Evolutionary conservation across 2,329 filamentous ascomycete species (phyloP).

Genomic region (Parastagonospora avenae): DNA sequence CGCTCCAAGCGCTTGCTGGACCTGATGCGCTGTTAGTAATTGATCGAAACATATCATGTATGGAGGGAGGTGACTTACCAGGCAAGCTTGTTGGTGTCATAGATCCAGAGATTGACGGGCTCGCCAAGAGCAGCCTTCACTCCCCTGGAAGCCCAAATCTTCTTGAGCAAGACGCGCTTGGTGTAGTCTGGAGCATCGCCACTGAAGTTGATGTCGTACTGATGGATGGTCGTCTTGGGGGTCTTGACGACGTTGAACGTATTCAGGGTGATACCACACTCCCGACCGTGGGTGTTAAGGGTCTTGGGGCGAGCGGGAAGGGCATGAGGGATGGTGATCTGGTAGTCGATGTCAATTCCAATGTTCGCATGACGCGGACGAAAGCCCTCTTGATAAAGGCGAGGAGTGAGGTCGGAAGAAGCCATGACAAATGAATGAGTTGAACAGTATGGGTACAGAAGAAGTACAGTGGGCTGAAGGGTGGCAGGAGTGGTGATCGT

Average conservation of each 20-base stretch:
- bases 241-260: slow-evolving; percentile 71
- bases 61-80: slow-evolving; percentile 62
- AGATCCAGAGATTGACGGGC: slow-evolving; percentile 65
- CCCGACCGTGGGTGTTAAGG: slow-evolving; percentile 47
- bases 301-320: slow-evolving; percentile 44
- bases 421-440: slow-evolving; percentile 13
- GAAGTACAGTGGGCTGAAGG: background rate
- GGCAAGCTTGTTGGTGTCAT: slow-evolving; percentile 82
- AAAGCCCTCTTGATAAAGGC: slow-evolving; percentile 15
- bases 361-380: slow-evolving; percentile 25
- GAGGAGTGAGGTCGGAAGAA: background rate
- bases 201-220: slow-evolving; percentile 77
- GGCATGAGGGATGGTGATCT: slow-evolving; percentile 29
- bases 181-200: slow-evolving; percentile 61
- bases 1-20: slow-evolving; percentile 31
- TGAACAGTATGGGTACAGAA: background rate
- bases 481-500: background rate
- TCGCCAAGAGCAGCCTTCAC: slow-evolving; percentile 62
- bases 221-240: slow-evolving; percentile 68
- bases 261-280: slow-evolving; percentile 64
- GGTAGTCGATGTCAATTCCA: slow-evolving; percentile 21
- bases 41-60: background rate
- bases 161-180: slow-evolving; percentile 71
- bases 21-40: slow-evolving; percentile 23
- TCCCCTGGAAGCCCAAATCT: slow-evolving; percentile 72